A percentile compares a stretch with the other conserved stretches of the same genome.
phyloP scores from a whole-genome alignment of 139 green algal genomes.

The Nannochloris sp. region DNA sequence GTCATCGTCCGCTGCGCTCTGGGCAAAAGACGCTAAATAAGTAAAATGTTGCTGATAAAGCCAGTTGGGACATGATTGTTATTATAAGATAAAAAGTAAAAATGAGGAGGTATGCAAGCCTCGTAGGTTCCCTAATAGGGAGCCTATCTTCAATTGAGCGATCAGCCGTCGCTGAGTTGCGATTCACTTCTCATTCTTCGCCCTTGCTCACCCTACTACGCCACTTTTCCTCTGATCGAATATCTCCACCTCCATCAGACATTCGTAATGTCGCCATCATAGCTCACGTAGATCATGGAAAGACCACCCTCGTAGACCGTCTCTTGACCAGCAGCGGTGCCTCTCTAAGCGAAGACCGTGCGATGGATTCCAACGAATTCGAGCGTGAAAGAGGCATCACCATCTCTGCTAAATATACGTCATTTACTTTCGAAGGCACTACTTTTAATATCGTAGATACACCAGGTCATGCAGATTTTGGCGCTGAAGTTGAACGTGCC shows the following conservation, averaged over 20 bases:
- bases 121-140: no score
- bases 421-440: conserved; percentile 39
- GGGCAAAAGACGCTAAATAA: no score
- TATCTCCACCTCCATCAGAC: background rate
- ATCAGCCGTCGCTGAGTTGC: no score
- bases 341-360: conserved; percentile 32
- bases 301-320: conserved; percentile 79
- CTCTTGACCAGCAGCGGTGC: conserved; percentile 52
- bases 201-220: no score
- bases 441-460: conserved; percentile 87
- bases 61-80: no score
- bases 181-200: no score
- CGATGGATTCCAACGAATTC: conserved; percentile 76
- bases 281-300: conserved; percentile 90
- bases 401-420: conserved; percentile 80
- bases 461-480: conserved; percentile 89
- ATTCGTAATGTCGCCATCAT: conserved; percentile 80
- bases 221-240: background rate
- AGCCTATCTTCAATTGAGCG: no score
- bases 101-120: no score
- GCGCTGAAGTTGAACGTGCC: conserved; percentile 82
- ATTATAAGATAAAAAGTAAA: no score
- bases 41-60: no score
- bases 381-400: conserved; percentile 87
- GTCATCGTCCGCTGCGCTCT: no score